phyloP scores from a whole-genome alignment of 805 yeast genomes.

The Pichia scutulata region DNA sequence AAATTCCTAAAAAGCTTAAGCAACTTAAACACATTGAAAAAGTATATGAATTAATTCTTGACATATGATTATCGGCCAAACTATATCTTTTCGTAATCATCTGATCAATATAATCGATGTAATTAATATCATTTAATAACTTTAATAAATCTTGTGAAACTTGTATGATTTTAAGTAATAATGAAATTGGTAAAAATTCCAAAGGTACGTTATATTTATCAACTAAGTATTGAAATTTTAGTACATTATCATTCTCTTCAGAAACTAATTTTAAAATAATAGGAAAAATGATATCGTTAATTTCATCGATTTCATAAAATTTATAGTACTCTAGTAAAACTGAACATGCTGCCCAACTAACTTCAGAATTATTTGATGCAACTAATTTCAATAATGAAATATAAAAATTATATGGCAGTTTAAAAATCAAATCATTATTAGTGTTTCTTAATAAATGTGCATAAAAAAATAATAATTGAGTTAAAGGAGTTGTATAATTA shows the following conservation, averaged over 20 bases:
- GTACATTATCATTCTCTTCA: background rate
- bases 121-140: conserved; percentile 1
- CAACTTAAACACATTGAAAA: conserved; percentile 13
- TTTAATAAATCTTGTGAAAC: background rate
- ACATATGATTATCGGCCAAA: background rate
- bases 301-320: background rate
- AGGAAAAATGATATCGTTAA: background rate
- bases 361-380: background rate
- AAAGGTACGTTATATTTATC: background rate
- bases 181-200: conserved; percentile 1
- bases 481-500: background rate
- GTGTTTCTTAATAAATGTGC: background rate
- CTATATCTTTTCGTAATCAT: background rate
- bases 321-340: background rate
- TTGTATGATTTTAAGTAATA: background rate
- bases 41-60: background rate
- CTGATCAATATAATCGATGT: background rate
- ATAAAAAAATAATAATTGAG: conserved; percentile 2
- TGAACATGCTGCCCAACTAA: background rate
- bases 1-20: conserved; percentile 31
- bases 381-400: background rate
- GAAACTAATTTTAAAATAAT: background rate
- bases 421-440: background rate
- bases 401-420: background rate
- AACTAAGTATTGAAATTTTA: background rate